A percentile compares a stretch with the other conserved stretches of the same genome.
Evolutionary conservation across 2,329 filamentous ascomycete species (phyloP).

Genomic region (Dothistroma septosporum): DNA sequence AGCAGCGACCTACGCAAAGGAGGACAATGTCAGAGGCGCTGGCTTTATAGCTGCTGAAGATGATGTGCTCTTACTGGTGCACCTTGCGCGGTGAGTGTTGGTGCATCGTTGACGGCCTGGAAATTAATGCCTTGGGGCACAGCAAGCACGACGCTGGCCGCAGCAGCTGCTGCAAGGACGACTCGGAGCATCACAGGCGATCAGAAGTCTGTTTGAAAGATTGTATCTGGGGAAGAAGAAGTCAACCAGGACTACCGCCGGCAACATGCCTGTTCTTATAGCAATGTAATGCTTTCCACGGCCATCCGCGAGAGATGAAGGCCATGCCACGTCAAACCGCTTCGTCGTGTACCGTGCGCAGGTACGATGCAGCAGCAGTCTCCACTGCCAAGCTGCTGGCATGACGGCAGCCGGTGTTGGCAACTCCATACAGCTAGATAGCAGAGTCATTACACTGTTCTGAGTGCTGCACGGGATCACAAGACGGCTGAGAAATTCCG

Average conservation of each 20-base stretch:
- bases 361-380: background rate
- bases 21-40: too few relatives aligned
- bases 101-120: constrained; percentile 15
- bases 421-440: background rate
- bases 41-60: background rate
- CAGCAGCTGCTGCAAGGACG: constrained; percentile 10
- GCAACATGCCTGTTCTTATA: background rate
- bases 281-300: background rate
- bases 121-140: constrained; percentile 25
- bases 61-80: constrained; percentile 4
- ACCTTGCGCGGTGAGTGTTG: constrained; percentile 10
- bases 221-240: background rate
- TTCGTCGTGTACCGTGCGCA: background rate
- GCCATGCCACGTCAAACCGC: background rate
- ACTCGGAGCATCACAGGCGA: constrained; percentile 7
- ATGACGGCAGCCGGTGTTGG: background rate
- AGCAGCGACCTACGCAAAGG: background rate
- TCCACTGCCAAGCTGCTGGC: background rate
- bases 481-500: background rate
- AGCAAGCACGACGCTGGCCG: constrained; percentile 17
- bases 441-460: background rate
- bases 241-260: background rate
- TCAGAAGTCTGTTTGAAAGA: background rate
- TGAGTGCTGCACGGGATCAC: background rate
- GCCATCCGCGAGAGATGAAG: background rate